Evolutionary conservation across 2,329 filamentous ascomycete species (phyloP).

Genomic region (Phaeomoniella chlamydospora): DNA sequence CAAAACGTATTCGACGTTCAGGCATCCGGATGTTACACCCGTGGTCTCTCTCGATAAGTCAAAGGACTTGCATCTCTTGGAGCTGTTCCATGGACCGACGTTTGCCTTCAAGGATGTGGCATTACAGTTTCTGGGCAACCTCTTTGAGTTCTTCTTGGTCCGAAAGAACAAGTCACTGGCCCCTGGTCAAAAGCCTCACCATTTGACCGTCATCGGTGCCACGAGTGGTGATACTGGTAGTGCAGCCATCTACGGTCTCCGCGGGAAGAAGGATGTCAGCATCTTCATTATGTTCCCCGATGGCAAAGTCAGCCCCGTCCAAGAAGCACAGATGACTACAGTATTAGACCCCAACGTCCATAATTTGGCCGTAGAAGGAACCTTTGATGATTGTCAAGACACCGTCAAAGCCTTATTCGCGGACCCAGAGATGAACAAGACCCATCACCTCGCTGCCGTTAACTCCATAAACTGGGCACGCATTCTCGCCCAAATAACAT

Average conservation of each 20-base stretch:
- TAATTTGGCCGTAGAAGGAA: slow-evolving; percentile 77
- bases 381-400: slow-evolving; percentile 93
- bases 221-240: slow-evolving; percentile 82
- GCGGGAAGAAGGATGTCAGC: slow-evolving; percentile 92
- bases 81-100: slow-evolving; percentile 91
- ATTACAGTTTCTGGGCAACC: slow-evolving; percentile 86
- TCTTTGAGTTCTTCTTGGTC: slow-evolving; percentile 44
- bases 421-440: slow-evolving; percentile 69
- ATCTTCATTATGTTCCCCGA: slow-evolving; percentile 92
- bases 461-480: slow-evolving; percentile 96
- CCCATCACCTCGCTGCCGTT: slow-evolving; percentile 75
- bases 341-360: slow-evolving; percentile 83
- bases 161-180: slow-evolving; percentile 26
- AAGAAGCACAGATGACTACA: slow-evolving; percentile 96
- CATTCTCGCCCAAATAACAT: slow-evolving; percentile 91
- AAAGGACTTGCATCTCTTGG: slow-evolving; percentile 68
- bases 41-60: slow-evolving; percentile 58
- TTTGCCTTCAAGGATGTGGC: slow-evolving; percentile 95
- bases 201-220: slow-evolving; percentile 74
- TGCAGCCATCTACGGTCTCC: slow-evolving; percentile 85
- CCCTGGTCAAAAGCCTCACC: slow-evolving; percentile 47
- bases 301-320: slow-evolving; percentile 78
- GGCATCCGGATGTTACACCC: slow-evolving; percentile 62
- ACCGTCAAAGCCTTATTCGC: slow-evolving; percentile 88
- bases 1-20: slow-evolving; percentile 81